Evolutionary conservation across 306 rosid genomes (phyloP).

Genomic region (Albizia julibrissin): DNA sequence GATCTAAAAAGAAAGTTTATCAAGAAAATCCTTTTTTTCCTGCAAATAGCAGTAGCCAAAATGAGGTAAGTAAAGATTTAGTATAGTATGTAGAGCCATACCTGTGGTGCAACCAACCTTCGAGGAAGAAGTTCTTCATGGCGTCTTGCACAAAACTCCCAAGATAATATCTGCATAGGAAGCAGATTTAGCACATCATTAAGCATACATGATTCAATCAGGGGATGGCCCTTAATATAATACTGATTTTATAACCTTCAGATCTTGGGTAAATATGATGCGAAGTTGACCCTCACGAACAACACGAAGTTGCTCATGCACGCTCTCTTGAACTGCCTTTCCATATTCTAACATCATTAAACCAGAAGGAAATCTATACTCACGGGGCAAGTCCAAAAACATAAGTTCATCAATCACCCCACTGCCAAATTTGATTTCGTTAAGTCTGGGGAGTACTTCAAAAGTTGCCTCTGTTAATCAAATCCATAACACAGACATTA

Average conservation of each 20-base stretch:
- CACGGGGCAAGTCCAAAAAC: conserved; percentile 87
- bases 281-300: conserved; percentile 99
- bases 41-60: background rate
- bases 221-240: background rate
- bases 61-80: background rate
- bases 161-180: conserved; percentile 67
- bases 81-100: conserved; percentile 38
- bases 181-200: conserved; percentile 9
- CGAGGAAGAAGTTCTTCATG: conserved; percentile 99
- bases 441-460: conserved; percentile 94
- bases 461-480: conserved; percentile 81
- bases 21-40: background rate
- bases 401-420: conserved; percentile 93
- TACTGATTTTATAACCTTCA: conserved; percentile 58
- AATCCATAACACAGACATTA: conserved; percentile 31
- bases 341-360: conserved; percentile 86
- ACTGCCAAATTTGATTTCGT: conserved; percentile 92
- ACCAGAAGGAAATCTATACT: conserved; percentile 73
- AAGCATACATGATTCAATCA: background rate
- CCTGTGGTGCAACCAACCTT: conserved; percentile 96
- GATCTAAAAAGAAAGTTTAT: conserved; percentile 42
- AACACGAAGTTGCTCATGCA: conserved; percentile 98
- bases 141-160: conserved; percentile 96
- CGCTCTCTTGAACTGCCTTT: conserved; percentile 95
- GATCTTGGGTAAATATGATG: conserved; percentile 74